Conservation (phyloP, 129 eudicot genomes). For the Centella asiatica region DNA sequence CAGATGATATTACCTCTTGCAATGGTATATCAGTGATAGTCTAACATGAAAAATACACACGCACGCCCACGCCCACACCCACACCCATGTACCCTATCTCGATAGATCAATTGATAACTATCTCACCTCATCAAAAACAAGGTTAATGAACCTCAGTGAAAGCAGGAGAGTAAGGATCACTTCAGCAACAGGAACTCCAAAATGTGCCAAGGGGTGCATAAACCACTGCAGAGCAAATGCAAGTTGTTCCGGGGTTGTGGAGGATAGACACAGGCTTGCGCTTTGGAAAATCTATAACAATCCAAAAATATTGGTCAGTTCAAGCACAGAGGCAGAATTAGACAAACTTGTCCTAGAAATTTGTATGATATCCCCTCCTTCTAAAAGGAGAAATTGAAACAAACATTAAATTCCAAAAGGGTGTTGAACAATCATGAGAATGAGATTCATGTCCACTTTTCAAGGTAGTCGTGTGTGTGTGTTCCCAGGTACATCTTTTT, state of each 20-base stretch:
- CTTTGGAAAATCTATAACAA: conserved; percentile 74
- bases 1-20: neutral
- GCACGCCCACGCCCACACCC: too few species aligned
- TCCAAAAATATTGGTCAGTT: neutral
- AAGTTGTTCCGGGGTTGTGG: conserved; percentile 86
- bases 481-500: too few species aligned
- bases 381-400: neutral
- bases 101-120: neutral
- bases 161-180: conserved; percentile 79
- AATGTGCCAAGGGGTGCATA: conserved; percentile 54
- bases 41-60: neutral
- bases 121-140: conserved; percentile 93
- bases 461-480: too few species aligned
- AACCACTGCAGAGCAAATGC: conserved; percentile 87
- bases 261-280: conserved; percentile 84
- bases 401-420: too few species aligned
- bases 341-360: neutral
- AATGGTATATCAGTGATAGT: neutral
- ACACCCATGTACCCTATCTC: too few species aligned
- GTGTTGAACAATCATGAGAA: too few species aligned
- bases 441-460: too few species aligned
- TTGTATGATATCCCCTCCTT: neutral
- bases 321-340: conserved; percentile 2
- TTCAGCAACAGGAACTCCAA: conserved; percentile 87
- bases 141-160: conserved; percentile 74